A percentile compares a stretch with the other conserved stretches of the same genome.
Conservation (phyloP, 306 rosid species). For the Aeschynomene evenia region DNA sequence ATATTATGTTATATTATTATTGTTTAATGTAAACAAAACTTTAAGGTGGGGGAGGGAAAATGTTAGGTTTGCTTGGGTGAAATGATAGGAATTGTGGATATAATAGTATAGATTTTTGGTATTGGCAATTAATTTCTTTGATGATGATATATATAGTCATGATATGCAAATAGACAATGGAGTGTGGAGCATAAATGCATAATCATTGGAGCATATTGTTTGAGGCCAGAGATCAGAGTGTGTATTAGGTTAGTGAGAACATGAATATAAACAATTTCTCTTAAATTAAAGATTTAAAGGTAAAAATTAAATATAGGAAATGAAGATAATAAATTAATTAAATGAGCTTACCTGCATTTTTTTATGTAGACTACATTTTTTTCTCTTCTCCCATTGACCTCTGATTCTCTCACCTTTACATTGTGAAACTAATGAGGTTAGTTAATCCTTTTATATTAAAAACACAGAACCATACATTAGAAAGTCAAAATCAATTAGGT, state of each 20-base stretch:
- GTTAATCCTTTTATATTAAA: constrained; percentile 31
- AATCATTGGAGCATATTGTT: constrained; percentile 42
- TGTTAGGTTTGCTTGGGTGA: background rate
- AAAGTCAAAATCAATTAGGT: background rate
- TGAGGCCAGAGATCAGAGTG: constrained; percentile 26
- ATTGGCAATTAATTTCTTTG: constrained; percentile 19
- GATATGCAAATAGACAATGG: constrained; percentile 32
- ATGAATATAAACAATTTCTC: constrained; percentile 29
- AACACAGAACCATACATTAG: background rate
- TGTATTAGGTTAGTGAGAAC: constrained; percentile 48
- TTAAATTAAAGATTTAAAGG: background rate
- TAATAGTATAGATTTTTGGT: constrained; percentile 26
- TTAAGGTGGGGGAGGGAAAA: background rate
- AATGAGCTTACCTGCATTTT: constrained; percentile 71
- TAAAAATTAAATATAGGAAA: background rate
- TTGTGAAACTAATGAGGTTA: constrained; percentile 23
- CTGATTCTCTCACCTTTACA: constrained; percentile 71
- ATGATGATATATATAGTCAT: constrained; percentile 35
- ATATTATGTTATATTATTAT: too few relatives aligned
- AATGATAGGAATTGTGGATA: constrained; percentile 7
- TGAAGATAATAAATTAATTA: too few relatives aligned
- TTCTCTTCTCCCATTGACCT: constrained; percentile 66
- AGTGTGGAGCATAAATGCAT: constrained; percentile 39
- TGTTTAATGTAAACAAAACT: background rate
- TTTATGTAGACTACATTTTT: constrained; percentile 70